Evolutionary conservation across 345 rosid genomes (phyloP).

Genomic region (Gossypium arboreum): DNA sequence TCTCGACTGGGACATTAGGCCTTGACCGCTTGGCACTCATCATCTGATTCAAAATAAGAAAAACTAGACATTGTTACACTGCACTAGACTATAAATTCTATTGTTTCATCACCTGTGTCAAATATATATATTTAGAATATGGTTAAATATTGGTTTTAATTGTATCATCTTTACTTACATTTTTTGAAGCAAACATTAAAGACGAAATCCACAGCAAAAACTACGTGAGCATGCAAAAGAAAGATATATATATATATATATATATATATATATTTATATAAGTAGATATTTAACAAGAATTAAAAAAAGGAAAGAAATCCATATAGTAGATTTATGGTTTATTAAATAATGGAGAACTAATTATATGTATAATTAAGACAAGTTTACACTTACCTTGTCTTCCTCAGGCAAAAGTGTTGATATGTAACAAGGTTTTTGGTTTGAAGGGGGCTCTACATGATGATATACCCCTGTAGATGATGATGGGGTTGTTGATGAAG

Average conservation of each 20-base stretch:
- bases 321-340: neutral
- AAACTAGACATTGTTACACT: neutral
- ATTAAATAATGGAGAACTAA: neutral
- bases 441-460: conserved; percentile 62
- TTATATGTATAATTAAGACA: neutral
- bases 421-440: conserved; percentile 38
- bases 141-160: neutral
- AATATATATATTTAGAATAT: neutral
- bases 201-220: neutral
- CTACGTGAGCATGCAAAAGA: neutral
- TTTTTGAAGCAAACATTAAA: neutral
- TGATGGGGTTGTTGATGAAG: conserved; percentile 21
- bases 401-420: conserved; percentile 29
- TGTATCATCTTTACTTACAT: neutral
- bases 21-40: conserved; percentile 37
- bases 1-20: conserved; percentile 29
- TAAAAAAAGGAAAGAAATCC: neutral
- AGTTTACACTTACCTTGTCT: conserved; percentile 38
- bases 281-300: neutral
- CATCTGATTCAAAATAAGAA: conserved; percentile 28
- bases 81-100: no score
- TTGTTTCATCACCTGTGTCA: no score
- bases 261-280: neutral
- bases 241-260: neutral
- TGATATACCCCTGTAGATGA: conserved; percentile 28